A percentile compares a stretch with the other conserved stretches of the same genome.
Conservation (phyloP, 768 basidiomycete species). For the Boletus rufocinnamomeus region DNA sequence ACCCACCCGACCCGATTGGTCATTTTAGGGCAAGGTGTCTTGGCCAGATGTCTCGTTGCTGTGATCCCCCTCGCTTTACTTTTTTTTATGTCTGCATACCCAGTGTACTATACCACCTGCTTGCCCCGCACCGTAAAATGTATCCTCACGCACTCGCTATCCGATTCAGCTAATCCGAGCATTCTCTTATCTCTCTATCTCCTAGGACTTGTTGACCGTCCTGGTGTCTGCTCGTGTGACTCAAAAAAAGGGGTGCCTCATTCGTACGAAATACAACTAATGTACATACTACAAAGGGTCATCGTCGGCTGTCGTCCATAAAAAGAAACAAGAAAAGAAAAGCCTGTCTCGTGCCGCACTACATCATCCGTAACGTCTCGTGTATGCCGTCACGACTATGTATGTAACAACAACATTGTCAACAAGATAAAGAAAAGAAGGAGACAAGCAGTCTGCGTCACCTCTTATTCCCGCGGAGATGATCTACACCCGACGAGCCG, state of each 20-base stretch:
- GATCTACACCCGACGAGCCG: constrained; percentile 4
- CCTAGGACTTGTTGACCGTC: neutral
- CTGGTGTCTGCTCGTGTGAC: neutral
- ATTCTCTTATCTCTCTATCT: neutral
- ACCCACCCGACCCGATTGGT: constrained; percentile 7
- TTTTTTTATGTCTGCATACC: constrained; percentile 7
- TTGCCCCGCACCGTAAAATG: constrained; percentile 16
- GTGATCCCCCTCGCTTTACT: constrained; percentile 1
- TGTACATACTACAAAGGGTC: neutral
- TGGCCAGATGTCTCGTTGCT: constrained; percentile 5
- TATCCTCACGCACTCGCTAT: constrained; percentile 25
- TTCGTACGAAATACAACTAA: constrained; percentile 7
- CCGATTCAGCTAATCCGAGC: constrained; percentile 12
- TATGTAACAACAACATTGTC: neutral
- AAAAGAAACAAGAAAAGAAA: neutral
- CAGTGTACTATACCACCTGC: constrained; percentile 23
- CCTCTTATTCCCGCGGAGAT: constrained; percentile 20
- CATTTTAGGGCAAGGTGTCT: neutral
- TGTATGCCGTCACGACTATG: neutral
- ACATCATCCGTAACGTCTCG: neutral
- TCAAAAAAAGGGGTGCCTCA: neutral
- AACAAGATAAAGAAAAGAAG: neutral
- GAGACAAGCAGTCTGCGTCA: neutral
- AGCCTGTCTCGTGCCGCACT: neutral
- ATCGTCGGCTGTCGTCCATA: neutral